A percentile compares a stretch with the other conserved stretches of the same genome.
phyloP scores from a whole-genome alignment of 306 rosid species.

The Prunus mume region DNA sequence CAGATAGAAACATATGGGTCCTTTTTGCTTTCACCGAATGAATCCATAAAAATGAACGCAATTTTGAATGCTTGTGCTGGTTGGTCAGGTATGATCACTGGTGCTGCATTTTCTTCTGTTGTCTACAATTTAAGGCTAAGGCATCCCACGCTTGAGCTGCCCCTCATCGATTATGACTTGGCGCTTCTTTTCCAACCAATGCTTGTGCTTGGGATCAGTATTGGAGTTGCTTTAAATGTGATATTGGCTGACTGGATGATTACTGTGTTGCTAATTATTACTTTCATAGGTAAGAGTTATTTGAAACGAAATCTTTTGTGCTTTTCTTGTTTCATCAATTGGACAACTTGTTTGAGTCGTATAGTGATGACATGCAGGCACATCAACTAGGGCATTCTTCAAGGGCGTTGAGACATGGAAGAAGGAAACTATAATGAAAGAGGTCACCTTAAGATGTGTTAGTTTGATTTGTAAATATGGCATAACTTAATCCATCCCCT shows the following conservation, averaged over 20 bases:
- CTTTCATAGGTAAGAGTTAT: conserved; percentile 53
- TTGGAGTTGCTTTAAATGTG: conserved; percentile 78
- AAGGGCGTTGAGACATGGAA: conserved; percentile 82
- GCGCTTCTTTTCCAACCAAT: conserved; percentile 83
- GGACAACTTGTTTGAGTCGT: background rate
- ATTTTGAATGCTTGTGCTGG: background rate
- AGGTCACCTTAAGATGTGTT: conserved; percentile 28
- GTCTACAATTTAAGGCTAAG: conserved; percentile 65
- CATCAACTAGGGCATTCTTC: conserved; percentile 65
- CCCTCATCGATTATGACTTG: conserved; percentile 75
- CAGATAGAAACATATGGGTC: background rate
- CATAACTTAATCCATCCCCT: background rate
- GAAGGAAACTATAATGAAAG: conserved; percentile 69
- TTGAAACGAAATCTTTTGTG: background rate
- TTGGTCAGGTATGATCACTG: conserved; percentile 70
- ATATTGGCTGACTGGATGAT: conserved; percentile 82
- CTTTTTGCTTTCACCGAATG: background rate
- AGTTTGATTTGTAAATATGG: background rate
- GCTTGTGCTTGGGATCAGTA: conserved; percentile 82
- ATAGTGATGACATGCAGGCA: conserved; percentile 41
- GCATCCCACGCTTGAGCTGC: conserved; percentile 68
- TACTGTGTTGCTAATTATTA: conserved; percentile 57
- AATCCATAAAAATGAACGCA: background rate
- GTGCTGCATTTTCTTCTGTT: conserved; percentile 68
- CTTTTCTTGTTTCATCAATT: background rate